Evolutionary conservation across 1,139 yeast genomes (phyloP).

Genomic region (Scheffersomyces insectosa): DNA sequence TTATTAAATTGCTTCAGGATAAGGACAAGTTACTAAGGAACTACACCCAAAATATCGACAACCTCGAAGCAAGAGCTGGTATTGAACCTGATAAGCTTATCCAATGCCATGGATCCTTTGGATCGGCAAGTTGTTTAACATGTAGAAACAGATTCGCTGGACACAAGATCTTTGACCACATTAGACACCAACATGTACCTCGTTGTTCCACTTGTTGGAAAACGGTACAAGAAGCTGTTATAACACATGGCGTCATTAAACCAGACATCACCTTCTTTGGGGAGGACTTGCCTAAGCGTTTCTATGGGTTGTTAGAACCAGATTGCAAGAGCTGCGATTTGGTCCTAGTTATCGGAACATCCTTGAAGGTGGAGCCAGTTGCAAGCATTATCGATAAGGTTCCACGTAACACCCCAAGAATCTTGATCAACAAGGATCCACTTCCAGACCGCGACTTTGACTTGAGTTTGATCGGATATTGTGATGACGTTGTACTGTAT

Average conservation of each 20-base stretch:
- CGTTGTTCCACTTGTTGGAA: conserved; percentile 69
- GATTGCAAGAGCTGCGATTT: conserved; percentile 59
- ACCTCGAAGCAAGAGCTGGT: conserved; percentile 86
- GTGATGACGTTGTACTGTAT: conserved; percentile 81
- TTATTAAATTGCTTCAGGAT: conserved; percentile 72
- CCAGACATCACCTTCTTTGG: conserved; percentile 97
- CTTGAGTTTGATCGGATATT: conserved; percentile 73
- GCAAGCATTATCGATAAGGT: conserved; percentile 79
- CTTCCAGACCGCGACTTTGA: conserved; percentile 67
- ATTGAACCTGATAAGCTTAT: conserved; percentile 66
- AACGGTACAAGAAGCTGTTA: conserved; percentile 19
- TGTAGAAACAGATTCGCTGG: conserved; percentile 74
- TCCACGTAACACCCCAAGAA: conserved; percentile 72
- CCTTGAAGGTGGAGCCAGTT: conserved; percentile 95
- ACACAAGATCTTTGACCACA: conserved; percentile 58
- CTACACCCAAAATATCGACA: conserved; percentile 94
- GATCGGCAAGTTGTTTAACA: conserved; percentile 82
- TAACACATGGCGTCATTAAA: conserved; percentile 59
- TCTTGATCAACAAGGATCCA: conserved; percentile 78
- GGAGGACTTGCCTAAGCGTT: conserved; percentile 66
- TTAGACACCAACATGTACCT: conserved; percentile 64
- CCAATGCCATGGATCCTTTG: conserved; percentile 97
- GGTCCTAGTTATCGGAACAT: conserved; percentile 86
- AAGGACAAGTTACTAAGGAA: conserved; percentile 79
- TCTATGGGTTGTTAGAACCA: conserved; percentile 14